Percentiles rank a stretch among this genome's conserved stretches.
phyloP scores from a whole-genome alignment of 345 rosid genomes.

The Citrus unshiu region DNA sequence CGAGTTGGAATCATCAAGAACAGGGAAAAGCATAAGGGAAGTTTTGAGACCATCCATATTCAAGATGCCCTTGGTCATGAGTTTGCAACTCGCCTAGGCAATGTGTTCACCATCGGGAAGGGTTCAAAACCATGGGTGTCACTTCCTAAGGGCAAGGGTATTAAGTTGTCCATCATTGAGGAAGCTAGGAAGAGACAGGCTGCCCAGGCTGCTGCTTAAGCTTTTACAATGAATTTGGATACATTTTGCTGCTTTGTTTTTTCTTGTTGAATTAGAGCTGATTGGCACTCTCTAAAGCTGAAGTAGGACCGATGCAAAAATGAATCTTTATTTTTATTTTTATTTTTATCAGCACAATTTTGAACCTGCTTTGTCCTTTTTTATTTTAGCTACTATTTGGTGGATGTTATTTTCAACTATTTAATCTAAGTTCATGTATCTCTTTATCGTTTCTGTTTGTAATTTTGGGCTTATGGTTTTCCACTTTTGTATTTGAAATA shows the following conservation, averaged over 20 bases:
- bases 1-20: slow-evolving; percentile 79
- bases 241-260: not conserved
- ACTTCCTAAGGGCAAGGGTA: slow-evolving; percentile 89
- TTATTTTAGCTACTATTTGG: not conserved
- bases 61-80: slow-evolving; percentile 76
- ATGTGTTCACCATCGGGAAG: slow-evolving; percentile 77
- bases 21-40: slow-evolving; percentile 88
- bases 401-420: not conserved
- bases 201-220: slow-evolving; percentile 44
- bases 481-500: too few species aligned
- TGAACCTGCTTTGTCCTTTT: not conserved
- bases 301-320: slow-evolving; percentile 3
- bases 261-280: not conserved
- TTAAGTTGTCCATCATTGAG: slow-evolving; percentile 74
- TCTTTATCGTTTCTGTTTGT: not conserved
- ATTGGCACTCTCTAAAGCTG: not conserved
- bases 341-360: slow-evolving; percentile 8
- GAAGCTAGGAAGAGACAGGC: slow-evolving; percentile 82
- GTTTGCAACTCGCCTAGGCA: slow-evolving; percentile 84
- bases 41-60: slow-evolving; percentile 75
- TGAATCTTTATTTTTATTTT: not conserved
- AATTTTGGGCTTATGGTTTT: not conserved
- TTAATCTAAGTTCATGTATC: not conserved
- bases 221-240: not conserved
- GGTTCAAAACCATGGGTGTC: slow-evolving; percentile 88